Base-by-base conservation (phyloP, 139 green algal genomes). In the Asterochloris erici region DNA sequence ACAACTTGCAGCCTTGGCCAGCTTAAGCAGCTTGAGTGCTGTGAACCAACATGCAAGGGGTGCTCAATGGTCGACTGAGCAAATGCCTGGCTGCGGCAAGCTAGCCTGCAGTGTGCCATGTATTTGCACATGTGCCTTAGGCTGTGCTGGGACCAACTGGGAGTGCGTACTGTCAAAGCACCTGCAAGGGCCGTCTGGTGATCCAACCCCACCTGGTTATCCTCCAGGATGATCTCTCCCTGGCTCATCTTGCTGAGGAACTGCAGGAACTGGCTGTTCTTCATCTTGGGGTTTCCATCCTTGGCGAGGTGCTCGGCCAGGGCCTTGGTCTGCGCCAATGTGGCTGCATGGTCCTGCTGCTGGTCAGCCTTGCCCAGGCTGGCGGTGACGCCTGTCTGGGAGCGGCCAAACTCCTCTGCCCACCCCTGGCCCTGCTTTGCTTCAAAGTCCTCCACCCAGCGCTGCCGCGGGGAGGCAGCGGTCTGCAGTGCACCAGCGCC, bases 161-260 rank as follows among this genome's bases (percentile, higher is more conserved):
- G 64, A 54, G 6, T 54, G 38, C 6, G 38, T 6, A n/a, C n/a
- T n/a, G 68, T 27, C 9, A 73, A 73, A 12, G 68, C 21, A 73
- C 68, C 21, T 73, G 68, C 21, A 23, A 23, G 68, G 4, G 9
- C 21, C 21, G 21, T 27, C 21, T 73, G 68, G 23, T 77, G 6
- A 61, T 29, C 73, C 23, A 38, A 4, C 23, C 74, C 54, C 19
- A 96, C 93, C 89, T 93, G 85, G 73, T 97, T 95, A 69, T 92
- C 93, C 62, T 96, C 91, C 63, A 97, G 73, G 26, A 94, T 89
- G 10, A 97, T 84, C 90, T 97, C 94, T 0, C 95, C 95, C 11
- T 89, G 88, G 79, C 91, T 96, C 94, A 99, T 98, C 86, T 98
- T 98, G 82, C 86, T 94, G 63, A 99, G 86, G 74, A 99, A 99